A percentile compares a stretch with the other conserved stretches of the same genome.
phyloP scores from a whole-genome alignment of 192 early-diverging fungal genomes.

The Rhizophagus prolifer region DNA sequence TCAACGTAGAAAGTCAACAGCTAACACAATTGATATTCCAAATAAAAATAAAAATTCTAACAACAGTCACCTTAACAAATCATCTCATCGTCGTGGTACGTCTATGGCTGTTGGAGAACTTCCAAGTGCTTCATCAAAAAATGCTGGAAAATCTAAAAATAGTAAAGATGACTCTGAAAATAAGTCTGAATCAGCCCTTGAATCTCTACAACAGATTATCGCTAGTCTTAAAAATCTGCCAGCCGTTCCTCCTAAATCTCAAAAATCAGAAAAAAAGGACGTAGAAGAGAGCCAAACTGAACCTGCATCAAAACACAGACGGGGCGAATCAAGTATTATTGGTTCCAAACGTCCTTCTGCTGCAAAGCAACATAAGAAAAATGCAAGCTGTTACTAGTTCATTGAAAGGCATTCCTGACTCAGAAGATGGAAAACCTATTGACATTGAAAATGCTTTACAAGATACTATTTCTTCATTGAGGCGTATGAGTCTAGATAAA shows the following conservation, averaged over 20 bases:
- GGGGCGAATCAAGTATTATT: conserved; percentile 5
- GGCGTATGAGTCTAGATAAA: conserved; percentile 37
- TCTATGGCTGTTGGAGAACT: conserved; percentile 27
- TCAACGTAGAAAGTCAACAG: conserved; percentile 28
- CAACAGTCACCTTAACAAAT: conserved; percentile 8
- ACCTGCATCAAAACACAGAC: conserved; percentile 25
- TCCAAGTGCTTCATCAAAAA: conserved; percentile 3
- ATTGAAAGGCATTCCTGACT: conserved; percentile 25
- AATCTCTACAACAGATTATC: conserved; percentile 57
- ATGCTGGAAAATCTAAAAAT: conserved; percentile 17
- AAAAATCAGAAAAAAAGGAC: conserved; percentile 18
- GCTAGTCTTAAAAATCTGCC: conserved; percentile 52
- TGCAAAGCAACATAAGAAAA: conserved; percentile 27
- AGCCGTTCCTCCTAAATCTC: conserved; percentile 34
- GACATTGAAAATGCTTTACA: conserved; percentile 44
- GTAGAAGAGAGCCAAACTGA: not conserved
- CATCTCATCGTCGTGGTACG: conserved; percentile 28
- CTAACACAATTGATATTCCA: not conserved
- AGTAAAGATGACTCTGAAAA: conserved; percentile 36
- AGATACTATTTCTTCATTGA: conserved; percentile 42
- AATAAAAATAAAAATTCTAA: conserved; percentile 30
- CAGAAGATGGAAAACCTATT: conserved; percentile 30
- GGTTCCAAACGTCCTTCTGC: conserved; percentile 13
- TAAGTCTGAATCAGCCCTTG: conserved; percentile 36
- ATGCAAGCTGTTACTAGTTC: conserved; percentile 15